Evolutionary conservation across 768 basidiomycete genomes (phyloP).

Genomic region (Fomitopsis pulvina): DNA sequence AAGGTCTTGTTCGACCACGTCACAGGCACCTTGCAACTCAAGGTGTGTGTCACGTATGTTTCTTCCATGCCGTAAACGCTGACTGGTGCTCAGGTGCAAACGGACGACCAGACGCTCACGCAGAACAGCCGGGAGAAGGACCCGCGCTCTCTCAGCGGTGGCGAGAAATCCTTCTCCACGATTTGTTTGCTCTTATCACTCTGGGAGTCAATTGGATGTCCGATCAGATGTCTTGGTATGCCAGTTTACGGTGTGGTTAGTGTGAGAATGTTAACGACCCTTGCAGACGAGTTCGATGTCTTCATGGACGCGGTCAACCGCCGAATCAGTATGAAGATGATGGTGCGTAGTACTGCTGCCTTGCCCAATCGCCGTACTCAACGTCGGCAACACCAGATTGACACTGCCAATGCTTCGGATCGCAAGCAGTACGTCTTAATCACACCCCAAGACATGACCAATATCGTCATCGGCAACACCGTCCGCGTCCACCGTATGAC

Average conservation of each 20-base stretch:
- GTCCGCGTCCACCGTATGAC: constrained; percentile 75
- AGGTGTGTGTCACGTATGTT: constrained; percentile 29
- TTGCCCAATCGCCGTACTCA: too few species aligned
- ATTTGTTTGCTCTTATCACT: constrained; percentile 90
- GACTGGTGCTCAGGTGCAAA: constrained; percentile 52
- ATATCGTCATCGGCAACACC: constrained; percentile 55
- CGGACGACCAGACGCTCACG: constrained; percentile 67
- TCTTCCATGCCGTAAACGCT: neutral
- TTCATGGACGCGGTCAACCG: constrained; percentile 96
- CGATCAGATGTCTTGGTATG: constrained; percentile 83
- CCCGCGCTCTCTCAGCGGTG: constrained; percentile 81
- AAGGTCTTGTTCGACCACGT: constrained; percentile 84
- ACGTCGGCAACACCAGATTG: too few species aligned
- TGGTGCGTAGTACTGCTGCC: constrained; percentile 55
- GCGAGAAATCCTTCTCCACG: constrained; percentile 96
- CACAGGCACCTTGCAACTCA: constrained; percentile 54
- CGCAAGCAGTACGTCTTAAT: constrained; percentile 93
- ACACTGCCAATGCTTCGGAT: constrained; percentile 81
- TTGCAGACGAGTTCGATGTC: constrained; percentile 90
- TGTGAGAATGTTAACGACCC: neutral
- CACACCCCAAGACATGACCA: constrained; percentile 91
- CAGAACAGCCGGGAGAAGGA: constrained; percentile 67
- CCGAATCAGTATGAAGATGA: constrained; percentile 91
- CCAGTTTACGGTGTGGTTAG: neutral
- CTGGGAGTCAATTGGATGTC: constrained; percentile 95